phyloP scores from a whole-genome alignment of 257 asterid species.

The Schizonepeta tenuifolia region DNA sequence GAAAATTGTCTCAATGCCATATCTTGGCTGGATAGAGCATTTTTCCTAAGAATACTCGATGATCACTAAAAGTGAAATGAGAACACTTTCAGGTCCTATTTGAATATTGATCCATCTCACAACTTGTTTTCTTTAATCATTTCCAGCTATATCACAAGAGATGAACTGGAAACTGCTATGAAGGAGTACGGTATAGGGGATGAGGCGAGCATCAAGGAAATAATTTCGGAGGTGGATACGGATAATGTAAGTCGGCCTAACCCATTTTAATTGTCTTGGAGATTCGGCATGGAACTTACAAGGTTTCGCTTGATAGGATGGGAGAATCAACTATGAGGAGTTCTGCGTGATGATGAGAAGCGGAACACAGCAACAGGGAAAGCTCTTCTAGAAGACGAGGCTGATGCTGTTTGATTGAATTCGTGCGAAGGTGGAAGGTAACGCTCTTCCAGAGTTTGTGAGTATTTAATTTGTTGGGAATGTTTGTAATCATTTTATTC shows the following conservation, averaged over 20 bases:
- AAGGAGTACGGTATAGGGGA: slow-evolving; percentile 73
- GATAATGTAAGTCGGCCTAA: slow-evolving; percentile 57
- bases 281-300: slow-evolving; percentile 10
- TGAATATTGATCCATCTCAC: neutral
- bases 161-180: slow-evolving; percentile 77
- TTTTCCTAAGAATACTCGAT: neutral
- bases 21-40: neutral
- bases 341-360: slow-evolving; percentile 96
- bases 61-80: neutral
- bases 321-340: slow-evolving; percentile 87
- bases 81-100: neutral
- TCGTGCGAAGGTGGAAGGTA: neutral
- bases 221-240: slow-evolving; percentile 70
- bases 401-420: slow-evolving; percentile 6
- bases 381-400: slow-evolving; percentile 52
- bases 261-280: neutral
- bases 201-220: slow-evolving; percentile 65
- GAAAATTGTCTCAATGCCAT: slow-evolving; percentile 6
- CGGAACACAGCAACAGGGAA: slow-evolving; percentile 63
- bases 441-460: slow-evolving; percentile 22
- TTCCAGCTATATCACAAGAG: slow-evolving; percentile 66
- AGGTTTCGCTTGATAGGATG: slow-evolving; percentile 52
- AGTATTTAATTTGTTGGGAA: slow-evolving; percentile 23
- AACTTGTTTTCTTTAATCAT: neutral
- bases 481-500: slow-evolving; percentile 25